Evolutionary conservation across 108 stramenopile genomes (phyloP), one percentile per base, ranked within the genome.

Genomic region (Fistulifera pelliculosa): DNA sequence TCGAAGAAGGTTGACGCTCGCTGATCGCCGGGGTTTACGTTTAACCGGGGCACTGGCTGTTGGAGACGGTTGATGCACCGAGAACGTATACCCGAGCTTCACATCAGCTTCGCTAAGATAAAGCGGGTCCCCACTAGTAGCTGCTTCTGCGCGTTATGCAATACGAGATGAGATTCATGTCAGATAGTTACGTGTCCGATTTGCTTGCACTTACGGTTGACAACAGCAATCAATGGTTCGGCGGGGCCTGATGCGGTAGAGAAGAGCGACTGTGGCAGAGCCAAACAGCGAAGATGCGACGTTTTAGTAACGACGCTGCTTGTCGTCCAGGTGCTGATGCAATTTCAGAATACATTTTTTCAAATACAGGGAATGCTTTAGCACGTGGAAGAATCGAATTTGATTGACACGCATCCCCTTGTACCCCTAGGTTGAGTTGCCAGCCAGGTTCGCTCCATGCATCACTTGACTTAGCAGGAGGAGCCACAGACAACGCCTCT

Each of bases 391-490:
- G 60, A 28, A 79, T 64, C 12, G 18, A 39, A 2, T 57, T 41
- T 14, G 35, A 38, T 12, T 26, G 15, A 18, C 56, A 44, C 12
- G 42, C 35, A 16, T 49, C 54, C 10, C 15, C 8, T 27, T 60
- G 52, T 0, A 73, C 78, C 0, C 44, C 50, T 4, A 79, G 73
- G 28, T 56, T 43, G 24, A 79, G 19, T 21, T 68, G 57, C 69
- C 78, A 79, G n/a, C 78, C 78, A 21, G 78, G 78, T 50, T 79
- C 78, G 13, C 59, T 70, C 73, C 73, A 79, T 10, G 62, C 39
- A 10, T 59, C 56, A 13, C 48, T 19, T 2, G 71, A 63, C 35
- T 50, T 44, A 1, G 72, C 49, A 6, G 64, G 49, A 27, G 66
- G 66, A 6, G 40, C 51, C 24, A 50, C 7, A n/a, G 50, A 31